Conservation (phyloP, 208 protist species). For the Trypanosoma scelopori region DNA sequence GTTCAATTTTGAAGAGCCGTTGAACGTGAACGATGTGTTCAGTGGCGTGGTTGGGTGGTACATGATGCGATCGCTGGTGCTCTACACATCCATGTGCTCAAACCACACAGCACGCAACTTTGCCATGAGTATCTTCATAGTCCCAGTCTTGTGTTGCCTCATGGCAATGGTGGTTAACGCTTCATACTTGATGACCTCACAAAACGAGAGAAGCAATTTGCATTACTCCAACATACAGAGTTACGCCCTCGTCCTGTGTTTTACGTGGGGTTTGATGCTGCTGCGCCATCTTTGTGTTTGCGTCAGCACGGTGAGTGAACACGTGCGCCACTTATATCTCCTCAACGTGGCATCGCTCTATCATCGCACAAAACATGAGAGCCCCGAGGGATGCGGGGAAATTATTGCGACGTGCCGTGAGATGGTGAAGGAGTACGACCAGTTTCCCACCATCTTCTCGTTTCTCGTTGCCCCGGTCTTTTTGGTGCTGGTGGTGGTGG, state of each 20-base stretch:
- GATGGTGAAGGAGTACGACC: slow-evolving; percentile 41
- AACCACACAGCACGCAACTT: slow-evolving; percentile 61
- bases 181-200: slow-evolving; percentile 35
- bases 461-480: slow-evolving; percentile 25
- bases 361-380: slow-evolving; percentile 42
- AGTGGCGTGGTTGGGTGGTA: slow-evolving; percentile 78
- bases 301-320: slow-evolving; percentile 33
- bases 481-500: slow-evolving; percentile 29
- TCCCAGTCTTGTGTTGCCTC: slow-evolving; percentile 38
- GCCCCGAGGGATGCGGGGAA: slow-evolving; percentile 34
- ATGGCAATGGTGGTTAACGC: slow-evolving; percentile 44
- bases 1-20: slow-evolving; percentile 60
- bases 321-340: slow-evolving; percentile 58
- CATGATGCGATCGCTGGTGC: slow-evolving; percentile 61
- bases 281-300: slow-evolving; percentile 62
- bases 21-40: slow-evolving; percentile 55
- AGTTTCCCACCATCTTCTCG: slow-evolving; percentile 50
- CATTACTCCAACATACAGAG: slow-evolving; percentile 61
- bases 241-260: slow-evolving; percentile 53
- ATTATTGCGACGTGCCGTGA: slow-evolving; percentile 48
- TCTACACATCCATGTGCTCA: slow-evolving; percentile 67
- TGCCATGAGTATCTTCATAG: slow-evolving; percentile 62
- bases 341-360: slow-evolving; percentile 69
- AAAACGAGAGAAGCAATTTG: slow-evolving; percentile 17
- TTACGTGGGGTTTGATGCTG: slow-evolving; percentile 46